Base-by-base conservation (phyloP, 2,329 filamentous ascomycete genomes). In the Epicoccum sorghinum region DNA sequence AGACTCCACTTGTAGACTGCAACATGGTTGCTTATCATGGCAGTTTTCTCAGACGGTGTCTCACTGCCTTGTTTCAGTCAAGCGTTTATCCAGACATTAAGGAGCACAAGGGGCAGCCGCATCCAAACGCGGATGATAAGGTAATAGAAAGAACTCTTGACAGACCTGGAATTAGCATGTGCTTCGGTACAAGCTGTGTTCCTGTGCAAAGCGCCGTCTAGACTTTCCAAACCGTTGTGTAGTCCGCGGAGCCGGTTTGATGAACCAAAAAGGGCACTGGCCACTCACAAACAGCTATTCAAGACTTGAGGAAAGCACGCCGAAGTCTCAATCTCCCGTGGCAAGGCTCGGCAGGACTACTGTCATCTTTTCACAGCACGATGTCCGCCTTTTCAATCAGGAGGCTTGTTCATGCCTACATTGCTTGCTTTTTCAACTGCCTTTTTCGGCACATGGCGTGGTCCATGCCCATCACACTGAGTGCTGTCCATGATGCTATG, bases 211-310 rank as follows among this genome's bases (percentile, higher is more conserved):
- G 27, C 27, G 27, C 27, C 27, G 27, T 29, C 27, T 29, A 29
- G 27, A 39, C 22, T 22, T 29, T 36, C 41, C 36, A 39, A n/a
- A 22, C 18, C 49, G 29, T 42, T 46, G 7, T 30, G 27, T n/a
- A 10, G 27, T 32, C 43, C 32, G 49, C 43, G 12, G 38, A 22
- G 25, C 14, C 23, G 30, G 36, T 41, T 42, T 46, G 18, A 49
- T 46, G 36, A 46, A 18, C 45, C 25, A 36, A 40, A 40, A 40
- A 4, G 2, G 12, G 8, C n/a, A 18, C 22, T 22, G 25, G 33
- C 46, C 52, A 55, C 30, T 55, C 40, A 30, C 56, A 57, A 33
- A 35, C 22, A 27, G 32, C 37, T 37, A 9, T 58, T 44, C 33
- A 49, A 52, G 46, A 44, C 44, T 25, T 10, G 25, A 48, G 14